Base-by-base conservation (phyloP, 371 early-diverging fungal species). In the Zychaea mexicana region DNA sequence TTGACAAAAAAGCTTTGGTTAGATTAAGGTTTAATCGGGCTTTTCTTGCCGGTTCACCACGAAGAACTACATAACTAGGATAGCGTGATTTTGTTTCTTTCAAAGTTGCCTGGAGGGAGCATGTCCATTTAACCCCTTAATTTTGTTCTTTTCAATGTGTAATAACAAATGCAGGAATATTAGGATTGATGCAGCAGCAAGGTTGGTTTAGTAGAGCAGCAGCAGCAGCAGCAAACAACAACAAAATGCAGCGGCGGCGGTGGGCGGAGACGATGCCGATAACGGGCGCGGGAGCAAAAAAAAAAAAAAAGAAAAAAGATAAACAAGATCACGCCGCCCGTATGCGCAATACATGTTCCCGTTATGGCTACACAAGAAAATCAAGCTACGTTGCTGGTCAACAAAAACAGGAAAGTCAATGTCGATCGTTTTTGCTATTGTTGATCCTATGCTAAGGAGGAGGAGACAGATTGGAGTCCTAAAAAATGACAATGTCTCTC, bases 141-240 rank as follows among this genome's bases (percentile, higher is more conserved):
- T n/a, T n/a, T n/a, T n/a, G n/a, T n/a, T n/a, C n/a, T n/a, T n/a
- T n/a, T n/a, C n/a, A n/a, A n/a, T n/a, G n/a, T n/a, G n/a, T n/a
- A n/a, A n/a, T n/a, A n/a, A n/a, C n/a, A n/a, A 49, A 49, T 22
- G 49, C 49, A 49, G 49, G 49, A 49, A 49, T 49, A 49, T 49
- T 49, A 49, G 5, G 49, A 49, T 42, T 10, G 46, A 24, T 49
- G 49, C 49, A 49, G 45, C 45, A 45, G 17, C 45, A 6, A 45
- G 38, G 38, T 36, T 36, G 38, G 38, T n/a, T n/a, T 33, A 5
- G 12, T 12, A 33, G 12, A 8, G 12, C 5, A 33, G 12, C 5
- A 33, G 12, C 12, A 33, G 12, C 5, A 33, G 12, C 12, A 33
- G 12, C 12, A 33, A 33, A 33, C 12, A 33, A 33, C 17, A 45